Base-by-base conservation (phyloP, 2,329 filamentous ascomycete genomes). In the Colletotrichum agaves region DNA sequence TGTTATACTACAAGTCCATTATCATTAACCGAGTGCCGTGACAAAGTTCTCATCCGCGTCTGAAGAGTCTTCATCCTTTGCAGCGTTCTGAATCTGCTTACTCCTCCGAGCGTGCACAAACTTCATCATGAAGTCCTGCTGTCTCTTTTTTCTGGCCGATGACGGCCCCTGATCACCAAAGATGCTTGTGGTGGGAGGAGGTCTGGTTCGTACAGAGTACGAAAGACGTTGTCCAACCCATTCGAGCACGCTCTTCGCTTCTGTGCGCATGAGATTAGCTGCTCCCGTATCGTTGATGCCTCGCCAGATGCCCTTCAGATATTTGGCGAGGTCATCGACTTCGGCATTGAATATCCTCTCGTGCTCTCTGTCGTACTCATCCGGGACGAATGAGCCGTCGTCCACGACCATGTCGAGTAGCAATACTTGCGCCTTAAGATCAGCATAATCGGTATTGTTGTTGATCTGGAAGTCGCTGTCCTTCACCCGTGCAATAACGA, bases 341-440 rank as follows among this genome's bases (percentile, higher is more conserved):
- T 89, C 83, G 5, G 80, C 77, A 74, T 98, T 93, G 81, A 95
- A 97, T 3, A 80, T 69, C 52, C 72, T 77, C 76, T 73, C 53
- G 76, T 74, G 52, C 73, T 74, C 43, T 41, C 60, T 53, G 53
- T 70, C 71, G 53, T 80, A 77, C 21, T 74, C 74, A 4, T 77
- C 74, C 4, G 66, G 47, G 72, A 55, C 50, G 76, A 76, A 6
- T 13, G 74, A 75, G 47, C 80, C 92, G 65, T 90, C 87, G 67
- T 93, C 92, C 58, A 98, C 83, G 15, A 88, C 90, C 43, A 93
- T 86, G 74, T 96, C 91, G 5, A 98, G 85, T 19, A 97, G 85
- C 3, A 85, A 79, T 3, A 92, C 82, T 15, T 89, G 83, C 2
- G 91, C 89, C 37, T 85, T 83, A 1, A 98, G 85, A 61, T 90